Conservation (phyloP, 140 eudicot genomes). For the Flaveria floridana region DNA sequence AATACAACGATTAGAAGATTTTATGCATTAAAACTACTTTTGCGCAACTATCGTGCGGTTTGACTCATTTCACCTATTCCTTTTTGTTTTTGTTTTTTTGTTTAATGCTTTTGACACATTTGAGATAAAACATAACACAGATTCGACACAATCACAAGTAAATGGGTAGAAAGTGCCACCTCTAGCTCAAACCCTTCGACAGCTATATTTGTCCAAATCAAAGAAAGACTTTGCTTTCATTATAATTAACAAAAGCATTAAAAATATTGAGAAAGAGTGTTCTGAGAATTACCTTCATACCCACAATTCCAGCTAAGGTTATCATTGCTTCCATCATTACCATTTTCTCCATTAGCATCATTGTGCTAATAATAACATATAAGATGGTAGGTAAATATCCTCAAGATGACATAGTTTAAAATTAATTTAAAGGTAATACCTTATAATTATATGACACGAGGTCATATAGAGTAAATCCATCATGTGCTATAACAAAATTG, state of each 20-base stretch:
- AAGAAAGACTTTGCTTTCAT: not conserved
- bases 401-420: not conserved
- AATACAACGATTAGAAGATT: not conserved
- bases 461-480: constrained; percentile 93
- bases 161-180: not conserved
- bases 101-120: not conserved
- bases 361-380: constrained; percentile 54
- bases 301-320: constrained; percentile 98
- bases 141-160: not conserved
- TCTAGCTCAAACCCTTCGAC: not conserved
- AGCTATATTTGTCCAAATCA: not conserved
- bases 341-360: constrained; percentile 94
- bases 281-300: constrained; percentile 58
- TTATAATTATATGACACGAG: constrained; percentile 86
- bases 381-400: constrained; percentile 23
- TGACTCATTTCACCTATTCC: not conserved
- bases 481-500: constrained; percentile 92
- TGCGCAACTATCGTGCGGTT: not conserved
- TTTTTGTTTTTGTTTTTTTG: not conserved
- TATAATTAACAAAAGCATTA: not conserved
- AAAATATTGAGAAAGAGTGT: not conserved
- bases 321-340: constrained; percentile 94
- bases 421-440: constrained; percentile 52
- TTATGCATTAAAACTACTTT: not conserved
- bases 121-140: not conserved